Evolutionary conservation across 2,329 filamentous ascomycete genomes (phyloP).

Genomic region (Xylariaceae sp.): DNA sequence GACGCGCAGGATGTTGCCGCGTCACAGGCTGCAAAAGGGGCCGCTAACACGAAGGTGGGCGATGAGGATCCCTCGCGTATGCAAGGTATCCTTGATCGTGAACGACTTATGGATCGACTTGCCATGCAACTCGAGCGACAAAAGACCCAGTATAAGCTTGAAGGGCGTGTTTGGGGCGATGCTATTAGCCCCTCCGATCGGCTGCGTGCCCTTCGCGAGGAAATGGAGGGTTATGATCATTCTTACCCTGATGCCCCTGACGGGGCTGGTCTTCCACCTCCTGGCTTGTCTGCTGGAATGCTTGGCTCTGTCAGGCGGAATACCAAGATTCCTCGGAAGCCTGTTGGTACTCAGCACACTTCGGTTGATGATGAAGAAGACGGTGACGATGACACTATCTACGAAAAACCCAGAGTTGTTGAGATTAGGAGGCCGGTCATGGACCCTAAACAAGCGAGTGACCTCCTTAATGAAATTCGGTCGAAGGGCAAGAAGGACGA

Average conservation of each 20-base stretch:
- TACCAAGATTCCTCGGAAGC: conserved; percentile 52
- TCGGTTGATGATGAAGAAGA: conserved; percentile 36
- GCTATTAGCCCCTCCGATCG: conserved; percentile 81
- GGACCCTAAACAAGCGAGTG: conserved; percentile 61
- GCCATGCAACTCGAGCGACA: conserved; percentile 94
- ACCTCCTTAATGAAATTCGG: conserved; percentile 63
- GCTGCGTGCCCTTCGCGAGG: conserved; percentile 82
- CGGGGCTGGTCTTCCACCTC: conserved; percentile 48
- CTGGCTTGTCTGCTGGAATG: conserved; percentile 65
- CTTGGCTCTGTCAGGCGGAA: conserved; percentile 66
- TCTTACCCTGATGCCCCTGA: conserved; percentile 36
- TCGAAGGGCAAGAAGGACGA: conserved; percentile 70
- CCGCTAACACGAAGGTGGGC: conserved; percentile 47
- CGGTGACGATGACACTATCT: conserved; percentile 58
- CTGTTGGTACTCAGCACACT: conserved; percentile 38
- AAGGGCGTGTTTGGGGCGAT: conserved; percentile 86
- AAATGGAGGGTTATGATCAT: conserved; percentile 68
- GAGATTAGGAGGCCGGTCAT: conserved; percentile 68
- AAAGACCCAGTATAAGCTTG: conserved; percentile 96
- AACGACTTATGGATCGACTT: conserved; percentile 85
- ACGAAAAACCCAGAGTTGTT: conserved; percentile 74
- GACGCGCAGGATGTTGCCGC: conserved; percentile 96
- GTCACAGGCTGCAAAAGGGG: conserved; percentile 64
- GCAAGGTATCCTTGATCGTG: conserved; percentile 89
- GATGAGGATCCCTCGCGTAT: conserved; percentile 68